phyloP scores from a whole-genome alignment of 2,329 filamentous ascomycete genomes.

The Gnomoniopsis sp. region DNA sequence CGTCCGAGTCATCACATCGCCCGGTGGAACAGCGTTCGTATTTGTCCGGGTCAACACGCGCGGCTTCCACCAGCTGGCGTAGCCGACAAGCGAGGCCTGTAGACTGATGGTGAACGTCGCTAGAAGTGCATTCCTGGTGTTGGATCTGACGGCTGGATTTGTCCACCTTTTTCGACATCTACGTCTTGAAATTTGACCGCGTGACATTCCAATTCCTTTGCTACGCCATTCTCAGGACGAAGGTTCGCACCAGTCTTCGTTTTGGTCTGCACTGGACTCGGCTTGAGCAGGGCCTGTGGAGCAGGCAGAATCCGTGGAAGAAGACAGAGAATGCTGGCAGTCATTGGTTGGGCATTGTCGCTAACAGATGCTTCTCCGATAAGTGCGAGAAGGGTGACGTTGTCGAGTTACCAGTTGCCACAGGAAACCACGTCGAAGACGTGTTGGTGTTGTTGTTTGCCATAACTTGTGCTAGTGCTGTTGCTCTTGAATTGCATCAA shows the following conservation, averaged over 20 bases:
- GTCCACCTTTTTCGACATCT: constrained; percentile 19
- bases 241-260: background rate
- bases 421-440: constrained; percentile 39
- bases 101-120: constrained; percentile 50
- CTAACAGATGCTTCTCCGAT: constrained; percentile 59
- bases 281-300: constrained; percentile 59
- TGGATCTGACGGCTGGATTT: constrained; percentile 15
- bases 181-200: constrained; percentile 1
- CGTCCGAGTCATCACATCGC: constrained; percentile 61
- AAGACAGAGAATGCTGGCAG: constrained; percentile 47
- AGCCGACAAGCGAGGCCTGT: constrained; percentile 51
- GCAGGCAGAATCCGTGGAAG: constrained; percentile 60
- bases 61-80: constrained; percentile 56
- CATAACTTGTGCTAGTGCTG: constrained; percentile 19
- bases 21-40: constrained; percentile 42
- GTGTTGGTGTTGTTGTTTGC: constrained; percentile 16
- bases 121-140: constrained; percentile 39
- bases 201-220: background rate
- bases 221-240: background rate
- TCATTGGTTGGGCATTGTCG: constrained; percentile 56
- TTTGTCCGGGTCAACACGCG: constrained; percentile 49
- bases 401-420: constrained; percentile 53
- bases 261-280: constrained; percentile 21
- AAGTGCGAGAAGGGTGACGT: constrained; percentile 60
- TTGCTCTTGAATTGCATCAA: background rate